Conservation (phyloP, 306 rosid species). For the Inga leiocalycina region DNA sequence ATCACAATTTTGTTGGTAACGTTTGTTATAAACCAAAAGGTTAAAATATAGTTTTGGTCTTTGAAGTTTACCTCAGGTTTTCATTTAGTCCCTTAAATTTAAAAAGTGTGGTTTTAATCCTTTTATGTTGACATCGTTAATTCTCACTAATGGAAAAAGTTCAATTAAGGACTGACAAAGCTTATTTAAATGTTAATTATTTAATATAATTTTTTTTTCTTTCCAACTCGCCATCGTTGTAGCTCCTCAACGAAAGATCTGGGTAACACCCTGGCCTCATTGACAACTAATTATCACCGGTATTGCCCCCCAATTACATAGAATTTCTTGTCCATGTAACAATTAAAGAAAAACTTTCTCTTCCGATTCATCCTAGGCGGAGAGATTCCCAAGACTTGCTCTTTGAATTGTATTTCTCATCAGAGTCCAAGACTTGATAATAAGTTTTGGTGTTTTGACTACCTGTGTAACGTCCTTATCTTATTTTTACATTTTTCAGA, state of each 20-base stretch:
- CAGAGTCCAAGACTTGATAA: conserved; percentile 42
- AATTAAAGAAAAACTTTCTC: conserved; percentile 67
- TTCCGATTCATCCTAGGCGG: conserved; percentile 53
- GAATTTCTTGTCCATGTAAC: conserved; percentile 69
- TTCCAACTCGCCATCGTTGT: conserved; percentile 56
- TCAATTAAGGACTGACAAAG: no score
- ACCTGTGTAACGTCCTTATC: conserved; percentile 38
- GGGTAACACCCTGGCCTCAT: conserved; percentile 77
- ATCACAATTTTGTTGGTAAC: no score
- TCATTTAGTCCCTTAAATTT: no score
- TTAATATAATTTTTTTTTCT: no score
- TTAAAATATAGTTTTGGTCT: no score
- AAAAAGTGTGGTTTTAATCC: no score
- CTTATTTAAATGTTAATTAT: no score
- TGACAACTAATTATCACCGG: conserved; percentile 60
- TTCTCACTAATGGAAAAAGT: no score
- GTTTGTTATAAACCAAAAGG: no score
- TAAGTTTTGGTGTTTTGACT: conserved; percentile 49
- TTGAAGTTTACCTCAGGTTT: no score
- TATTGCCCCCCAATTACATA: conserved; percentile 73
- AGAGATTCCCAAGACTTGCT: conserved; percentile 59
- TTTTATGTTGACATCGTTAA: no score
- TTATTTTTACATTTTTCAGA: no score
- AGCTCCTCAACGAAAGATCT: conserved; percentile 51
- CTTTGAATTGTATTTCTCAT: conserved; percentile 65